A percentile compares a stretch with the other conserved stretches of the same genome.
These are phyloP conservation scores for Pyrus pyrifolia DNA, from an alignment of 306 rosid genomes.

Conservation along the genomic window DNA sequence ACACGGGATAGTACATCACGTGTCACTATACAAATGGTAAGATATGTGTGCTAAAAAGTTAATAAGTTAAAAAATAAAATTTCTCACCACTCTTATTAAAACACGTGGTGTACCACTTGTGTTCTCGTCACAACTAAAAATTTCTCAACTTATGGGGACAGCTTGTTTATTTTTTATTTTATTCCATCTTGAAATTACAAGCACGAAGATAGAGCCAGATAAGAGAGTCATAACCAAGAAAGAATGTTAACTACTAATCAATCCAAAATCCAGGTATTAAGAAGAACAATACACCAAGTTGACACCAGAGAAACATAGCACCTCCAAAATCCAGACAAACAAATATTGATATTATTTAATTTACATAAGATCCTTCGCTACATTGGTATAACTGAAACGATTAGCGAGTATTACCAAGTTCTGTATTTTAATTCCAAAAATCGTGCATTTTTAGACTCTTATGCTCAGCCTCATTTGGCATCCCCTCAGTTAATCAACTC, in stretches of 20 bases:
- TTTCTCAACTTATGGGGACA: not conserved
- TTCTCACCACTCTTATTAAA: no score
- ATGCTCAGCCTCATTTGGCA: not conserved
- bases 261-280: not conserved
- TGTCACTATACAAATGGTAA: no score
- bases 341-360: no score
- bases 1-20: rapidly evolving
- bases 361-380: not conserved
- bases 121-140: no score
- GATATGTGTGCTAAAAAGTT: no score
- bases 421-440: not conserved
- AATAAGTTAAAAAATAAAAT: no score
- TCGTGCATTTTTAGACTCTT: not conserved
- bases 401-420: not conserved
- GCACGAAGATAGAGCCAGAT: not conserved
- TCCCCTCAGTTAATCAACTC: not conserved
- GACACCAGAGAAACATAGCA: not conserved
- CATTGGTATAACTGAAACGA: not conserved
- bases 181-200: not conserved
- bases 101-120: no score
- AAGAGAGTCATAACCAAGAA: not conserved
- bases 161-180: not conserved
- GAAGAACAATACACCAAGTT: not conserved
- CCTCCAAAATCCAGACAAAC: not conserved
- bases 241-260: not conserved